Percentiles rank a stretch among this genome's conserved stretches.
Evolutionary conservation across 2,329 filamentous ascomycete genomes (phyloP).

Genomic region (Bretziella fagacearum): DNA sequence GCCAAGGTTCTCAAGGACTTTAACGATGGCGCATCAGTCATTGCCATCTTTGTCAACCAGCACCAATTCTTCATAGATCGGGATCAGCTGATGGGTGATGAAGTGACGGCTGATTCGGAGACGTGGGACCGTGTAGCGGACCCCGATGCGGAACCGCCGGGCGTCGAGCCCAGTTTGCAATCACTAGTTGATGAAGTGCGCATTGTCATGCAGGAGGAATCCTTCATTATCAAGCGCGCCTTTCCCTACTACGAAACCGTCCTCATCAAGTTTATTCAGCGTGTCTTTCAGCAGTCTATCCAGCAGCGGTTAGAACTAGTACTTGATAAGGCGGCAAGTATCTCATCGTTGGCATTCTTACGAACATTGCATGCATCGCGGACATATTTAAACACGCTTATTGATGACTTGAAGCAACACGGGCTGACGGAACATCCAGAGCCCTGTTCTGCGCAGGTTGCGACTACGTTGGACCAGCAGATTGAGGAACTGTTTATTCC

Average conservation of each 20-base stretch:
- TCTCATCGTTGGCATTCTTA: conserved; percentile 83
- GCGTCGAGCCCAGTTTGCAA: conserved; percentile 81
- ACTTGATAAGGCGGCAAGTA: conserved; percentile 77
- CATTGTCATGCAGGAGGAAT: conserved; percentile 92
- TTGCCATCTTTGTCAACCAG: conserved; percentile 92
- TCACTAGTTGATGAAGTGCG: conserved; percentile 86
- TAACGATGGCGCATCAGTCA: conserved; percentile 87
- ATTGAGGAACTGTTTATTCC: conserved; percentile 63
- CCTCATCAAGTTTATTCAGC: conserved; percentile 77
- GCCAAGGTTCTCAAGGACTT: conserved; percentile 89
- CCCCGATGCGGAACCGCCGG: conserved; percentile 79
- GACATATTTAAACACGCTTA: conserved; percentile 68
- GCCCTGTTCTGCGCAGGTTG: conserved; percentile 69
- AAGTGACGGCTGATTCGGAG: conserved; percentile 56
- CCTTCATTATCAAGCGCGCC: conserved; percentile 85
- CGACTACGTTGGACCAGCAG: conserved; percentile 56
- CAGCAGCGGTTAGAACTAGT: conserved; percentile 94
- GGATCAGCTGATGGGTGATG: conserved; percentile 78
- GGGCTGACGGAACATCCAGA: conserved; percentile 92
- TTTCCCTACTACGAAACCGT: conserved; percentile 96
- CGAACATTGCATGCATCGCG: conserved; percentile 80
- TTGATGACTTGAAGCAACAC: conserved; percentile 87
- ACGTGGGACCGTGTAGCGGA: conserved; percentile 88
- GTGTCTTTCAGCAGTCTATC: conserved; percentile 94
- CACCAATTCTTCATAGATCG: conserved; percentile 98